Percentiles rank a stretch among this genome's conserved stretches.
phyloP scores from a whole-genome alignment of 495 filamentous ascomycete genomes.

The Tuber melanosporum region DNA sequence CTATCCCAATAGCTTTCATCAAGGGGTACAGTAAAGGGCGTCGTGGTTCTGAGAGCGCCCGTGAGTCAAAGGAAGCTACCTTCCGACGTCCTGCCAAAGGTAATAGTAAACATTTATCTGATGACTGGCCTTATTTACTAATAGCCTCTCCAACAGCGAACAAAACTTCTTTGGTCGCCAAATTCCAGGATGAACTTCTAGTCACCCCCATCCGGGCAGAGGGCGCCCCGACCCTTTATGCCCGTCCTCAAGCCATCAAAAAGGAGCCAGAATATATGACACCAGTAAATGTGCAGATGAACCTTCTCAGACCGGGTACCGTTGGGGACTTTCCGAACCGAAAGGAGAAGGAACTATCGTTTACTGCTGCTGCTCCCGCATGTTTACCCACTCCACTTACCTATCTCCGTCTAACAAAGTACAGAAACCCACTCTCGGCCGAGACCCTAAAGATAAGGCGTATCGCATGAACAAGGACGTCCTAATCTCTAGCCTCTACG shows the following conservation, averaged over 20 bases:
- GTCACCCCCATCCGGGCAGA: background rate
- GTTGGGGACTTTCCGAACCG: background rate
- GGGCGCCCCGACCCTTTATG: background rate
- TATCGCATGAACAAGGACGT: slow-evolving; percentile 79
- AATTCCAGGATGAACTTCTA: background rate
- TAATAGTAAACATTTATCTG: background rate
- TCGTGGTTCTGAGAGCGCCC: background rate
- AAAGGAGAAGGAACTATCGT: background rate
- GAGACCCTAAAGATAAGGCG: slow-evolving; percentile 39
- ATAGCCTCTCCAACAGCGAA: background rate
- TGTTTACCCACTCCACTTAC: background rate
- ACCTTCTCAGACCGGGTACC: background rate
- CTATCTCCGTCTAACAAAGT: background rate
- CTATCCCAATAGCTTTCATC: background rate
- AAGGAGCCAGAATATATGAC: background rate
- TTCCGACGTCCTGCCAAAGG: background rate
- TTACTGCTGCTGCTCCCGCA: background rate
- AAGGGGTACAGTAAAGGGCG: background rate
- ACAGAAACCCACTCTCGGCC: background rate
- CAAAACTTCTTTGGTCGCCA: background rate
- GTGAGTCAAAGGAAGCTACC: background rate
- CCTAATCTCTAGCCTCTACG: slow-evolving; percentile 73
- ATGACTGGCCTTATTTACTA: background rate
- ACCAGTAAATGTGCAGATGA: background rate
- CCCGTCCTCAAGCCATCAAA: background rate